Evolutionary conservation across 2,329 filamentous ascomycete species (phyloP).

Genomic region (Teratosphaeria epicoccoides): DNA sequence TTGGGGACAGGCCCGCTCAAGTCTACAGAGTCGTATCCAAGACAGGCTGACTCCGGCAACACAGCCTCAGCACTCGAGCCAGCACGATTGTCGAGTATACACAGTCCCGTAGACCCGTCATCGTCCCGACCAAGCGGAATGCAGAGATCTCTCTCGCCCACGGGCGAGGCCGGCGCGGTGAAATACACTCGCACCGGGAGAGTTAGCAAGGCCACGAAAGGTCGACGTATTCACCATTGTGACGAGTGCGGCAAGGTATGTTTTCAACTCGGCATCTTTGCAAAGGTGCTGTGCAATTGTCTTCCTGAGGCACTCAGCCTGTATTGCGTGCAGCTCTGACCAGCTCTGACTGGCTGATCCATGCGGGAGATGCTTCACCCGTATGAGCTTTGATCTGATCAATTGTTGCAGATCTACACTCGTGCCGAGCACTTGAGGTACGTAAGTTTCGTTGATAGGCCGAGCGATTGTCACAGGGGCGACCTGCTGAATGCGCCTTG

Average conservation of each 20-base stretch:
- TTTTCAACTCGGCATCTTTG: background rate
- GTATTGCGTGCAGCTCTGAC: too few relatives aligned
- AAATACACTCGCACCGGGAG: slow-evolving; percentile 37
- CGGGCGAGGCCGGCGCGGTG: slow-evolving; percentile 17
- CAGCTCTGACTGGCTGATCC: background rate
- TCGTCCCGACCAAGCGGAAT: slow-evolving; percentile 13
- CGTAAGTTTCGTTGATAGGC: background rate
- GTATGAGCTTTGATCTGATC: background rate
- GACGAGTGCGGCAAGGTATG: slow-evolving; percentile 36
- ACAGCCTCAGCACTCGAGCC: background rate
- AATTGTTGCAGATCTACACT: slow-evolving; percentile 35
- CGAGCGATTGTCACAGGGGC: background rate
- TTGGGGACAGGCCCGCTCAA: background rate
- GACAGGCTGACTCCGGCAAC: background rate
- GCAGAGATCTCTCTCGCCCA: slow-evolving; percentile 13
- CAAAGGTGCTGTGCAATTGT: too few relatives aligned
- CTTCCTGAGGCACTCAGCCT: background rate
- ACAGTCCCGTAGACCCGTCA: slow-evolving; percentile 6
- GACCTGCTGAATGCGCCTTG: background rate
- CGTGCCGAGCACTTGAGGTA: slow-evolving; percentile 38
- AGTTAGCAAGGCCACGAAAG: slow-evolving; percentile 39
- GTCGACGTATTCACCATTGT: slow-evolving; percentile 35
- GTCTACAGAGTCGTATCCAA: background rate
- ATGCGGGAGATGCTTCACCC: background rate
- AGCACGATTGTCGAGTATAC: background rate